phyloP scores from a whole-genome alignment of 208 protist genomes.

The Leishmania aethiopica region DNA sequence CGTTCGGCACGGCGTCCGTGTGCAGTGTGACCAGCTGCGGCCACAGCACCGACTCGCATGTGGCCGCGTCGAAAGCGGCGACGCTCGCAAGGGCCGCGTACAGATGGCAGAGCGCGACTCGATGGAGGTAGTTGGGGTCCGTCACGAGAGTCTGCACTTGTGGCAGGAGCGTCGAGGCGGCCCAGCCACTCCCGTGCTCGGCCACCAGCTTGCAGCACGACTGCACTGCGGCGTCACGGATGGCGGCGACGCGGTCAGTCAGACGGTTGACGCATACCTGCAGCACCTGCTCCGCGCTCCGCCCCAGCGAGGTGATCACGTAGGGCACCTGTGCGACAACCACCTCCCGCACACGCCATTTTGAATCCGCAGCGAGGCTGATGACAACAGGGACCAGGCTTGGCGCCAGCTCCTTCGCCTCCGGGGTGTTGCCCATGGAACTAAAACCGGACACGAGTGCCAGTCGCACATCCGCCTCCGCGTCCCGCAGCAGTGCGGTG shows the following conservation, averaged over 20 bases:
- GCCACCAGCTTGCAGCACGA: conserved; percentile 82
- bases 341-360: conserved; percentile 87
- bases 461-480: conserved; percentile 83
- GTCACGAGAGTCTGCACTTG: conserved; percentile 60
- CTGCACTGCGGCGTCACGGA: conserved; percentile 78
- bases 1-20: conserved; percentile 78
- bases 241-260: conserved; percentile 85
- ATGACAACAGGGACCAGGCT: conserved; percentile 85
- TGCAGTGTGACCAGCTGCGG: conserved; percentile 65
- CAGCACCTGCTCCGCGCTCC: conserved; percentile 74
- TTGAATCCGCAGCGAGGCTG: conserved; percentile 74
- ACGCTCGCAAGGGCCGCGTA: conserved; percentile 67
- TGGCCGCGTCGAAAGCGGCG: conserved; percentile 46
- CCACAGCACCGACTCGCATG: conserved; percentile 61
- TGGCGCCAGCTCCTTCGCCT: conserved; percentile 85
- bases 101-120: conserved; percentile 76
- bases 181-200: conserved; percentile 70
- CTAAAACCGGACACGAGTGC: conserved; percentile 88
- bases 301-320: conserved; percentile 79
- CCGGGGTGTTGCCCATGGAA: conserved; percentile 81
- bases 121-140: conserved; percentile 78
- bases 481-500: conserved; percentile 78
- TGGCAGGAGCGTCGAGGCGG: conserved; percentile 63
- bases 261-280: conserved; percentile 80
- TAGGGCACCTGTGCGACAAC: conserved; percentile 86